Evolutionary conservation across 2,329 filamentous ascomycete genomes (phyloP), one percentile per base, ranked within the genome.

Genomic region (Aureobasidium pullulans): DNA sequence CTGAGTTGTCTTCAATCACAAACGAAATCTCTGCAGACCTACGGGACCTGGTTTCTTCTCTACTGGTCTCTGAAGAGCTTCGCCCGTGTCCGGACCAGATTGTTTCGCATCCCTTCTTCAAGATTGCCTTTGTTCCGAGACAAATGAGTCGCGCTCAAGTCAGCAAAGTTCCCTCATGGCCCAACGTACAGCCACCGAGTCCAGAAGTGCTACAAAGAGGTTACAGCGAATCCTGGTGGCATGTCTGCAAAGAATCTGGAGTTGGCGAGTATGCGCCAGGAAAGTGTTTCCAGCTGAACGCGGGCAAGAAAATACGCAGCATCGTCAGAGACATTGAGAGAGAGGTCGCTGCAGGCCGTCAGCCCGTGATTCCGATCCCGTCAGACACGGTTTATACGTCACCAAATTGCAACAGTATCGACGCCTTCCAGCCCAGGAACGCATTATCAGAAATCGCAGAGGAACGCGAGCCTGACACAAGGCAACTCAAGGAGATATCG

Each of bases 31-130:
- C 86, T 61, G 77, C 82, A 59, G 88, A 90, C 69, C 84, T 89
- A 57, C 88, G 90, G 72, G 86, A 91, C 65, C 79, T 93, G 29
- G 90, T 94, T 16, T 86, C 88, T 19, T 83, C 81, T 29, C 84
- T 94, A 75, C 79, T 94, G 28, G 83, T 89, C 64, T 85, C 90
- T 60, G 87, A 90, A 53, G 85, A 91, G 67, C 78, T 83, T 66
- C 82, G 89, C 62, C 89, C 89, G 1, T 84, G 85, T 54, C 88
- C 89, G 1, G 90, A 94, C 68, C 78, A 80, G 49, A 92, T 94
- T 66, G 86, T 93, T 42, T 84, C 88, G 64, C 89, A 94, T 68
- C 78, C 84, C 6, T 94, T 93, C 72, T 94, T 94, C 77, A 84
- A 82, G 56, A 81, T 85, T 32, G 88, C 88, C 13, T 90, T 86